Evolutionary conservation across 2,329 filamentous ascomycete species (phyloP), one percentile per base, ranked within the genome.

Genomic region (Penicillium sp.): DNA sequence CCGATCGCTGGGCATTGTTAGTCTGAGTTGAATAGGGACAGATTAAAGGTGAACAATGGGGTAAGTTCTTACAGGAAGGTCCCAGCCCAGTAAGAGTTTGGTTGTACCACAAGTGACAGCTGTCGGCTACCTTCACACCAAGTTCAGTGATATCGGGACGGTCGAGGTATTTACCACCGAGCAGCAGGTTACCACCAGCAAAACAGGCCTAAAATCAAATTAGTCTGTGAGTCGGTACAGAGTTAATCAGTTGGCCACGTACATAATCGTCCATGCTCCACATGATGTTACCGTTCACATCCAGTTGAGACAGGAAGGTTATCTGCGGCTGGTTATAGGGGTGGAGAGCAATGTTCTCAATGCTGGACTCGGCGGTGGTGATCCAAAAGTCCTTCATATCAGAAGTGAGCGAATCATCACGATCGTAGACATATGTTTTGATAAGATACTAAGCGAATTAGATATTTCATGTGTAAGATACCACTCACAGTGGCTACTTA

Each of bases 21-120:
- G 39, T 14, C n/a, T 25, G 14, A 21, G 10, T 26, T 21, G 8
- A 14, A 23, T 2, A 19, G 21, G 25, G 8, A 7, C 25, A 4
- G 10, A 14, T 10, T 19, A 23, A 4, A 47, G 3, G 7, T 8
- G 2, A 11, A 23, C 5, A 8, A 19, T 21, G 31, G 14, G 50
- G 13, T 1, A 19, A 8, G 11, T 29, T 9, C 56, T 47, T 53
- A 64, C 62, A 37, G 23, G 59, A 53, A 16, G 61, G 61, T 27
- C 61, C 61, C 29, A 63, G 57, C 2, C 61, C 61, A 8, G 62
- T 65, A 4, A 57, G 16, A 1, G 68, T 69, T 16, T 64, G 67
- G 53, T 71, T 71, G 60, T 71, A 72, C 10, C 64, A 64, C 37
- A 64, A 60, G 48, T 72, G 69, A 53, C 70, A 72, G 48, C 67